Base-by-base conservation (phyloP, 2,329 filamentous ascomycete species). In the Metarhizium album region DNA sequence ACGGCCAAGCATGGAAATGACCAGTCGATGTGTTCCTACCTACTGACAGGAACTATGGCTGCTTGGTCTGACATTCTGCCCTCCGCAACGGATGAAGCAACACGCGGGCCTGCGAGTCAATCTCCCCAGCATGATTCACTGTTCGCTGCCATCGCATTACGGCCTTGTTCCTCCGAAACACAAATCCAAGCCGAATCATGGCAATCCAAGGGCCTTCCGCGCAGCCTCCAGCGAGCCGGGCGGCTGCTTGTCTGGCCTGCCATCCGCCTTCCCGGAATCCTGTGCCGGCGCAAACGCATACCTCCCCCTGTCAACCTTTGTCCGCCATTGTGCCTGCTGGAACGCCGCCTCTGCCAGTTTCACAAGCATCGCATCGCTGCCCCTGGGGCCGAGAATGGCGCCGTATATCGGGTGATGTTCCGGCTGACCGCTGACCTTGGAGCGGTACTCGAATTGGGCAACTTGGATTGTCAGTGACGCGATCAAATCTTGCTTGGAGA, bases 371-470 rank as follows among this genome's bases (percentile, higher is more conserved):
- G 58, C 18, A 16, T 64, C 64, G 40, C 61, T 58, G 3, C 61
- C 62, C 6, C 46, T 53, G 4, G 59, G 42, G 2, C 65, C 63
- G 20, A 67, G 51, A 8, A 68, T 29, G 23, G 64, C 63, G 29
- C 59, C 58, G 16, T 60, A 65, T 3, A 69, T 52, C 2, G 66
- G 60, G 2, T 55, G 55, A 11, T 64, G 63, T 38, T 69, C 66
- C 4, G 47, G 56, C 37, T 42, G 53, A 1, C 53, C 58, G 20
- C 59, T 66, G 33, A 67, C 55, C 2, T 52, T 55, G 13, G 64
- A 68, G 16, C 60, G 40, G 33, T 67, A 67, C 1, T 62, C 55
- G 6, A 60, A 43, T 47, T 69, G 63, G 0, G 58, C 58, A 37
- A 68, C 65, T 65, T 40, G 37, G 31, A 16, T n/a, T 37, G 40